Evolutionary conservation across 176 grass and related monocot species (phyloP).

Genomic region (Cenchrus americanus): DNA sequence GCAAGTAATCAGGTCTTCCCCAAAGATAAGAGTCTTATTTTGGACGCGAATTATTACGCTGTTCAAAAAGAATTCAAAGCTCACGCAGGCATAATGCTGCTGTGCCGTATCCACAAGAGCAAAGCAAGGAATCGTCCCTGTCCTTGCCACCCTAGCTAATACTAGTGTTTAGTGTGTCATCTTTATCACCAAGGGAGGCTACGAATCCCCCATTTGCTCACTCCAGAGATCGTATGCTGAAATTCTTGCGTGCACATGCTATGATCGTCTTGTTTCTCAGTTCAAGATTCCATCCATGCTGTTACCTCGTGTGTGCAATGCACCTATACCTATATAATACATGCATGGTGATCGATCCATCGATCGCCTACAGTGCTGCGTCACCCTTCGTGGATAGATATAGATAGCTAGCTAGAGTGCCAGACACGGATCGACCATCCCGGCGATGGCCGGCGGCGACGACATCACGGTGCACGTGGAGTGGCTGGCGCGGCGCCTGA

Average conservation of each 20-base stretch:
- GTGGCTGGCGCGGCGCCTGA: conserved; percentile 27
- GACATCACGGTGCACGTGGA: conserved; percentile 51
- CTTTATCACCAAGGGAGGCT: conserved; percentile 33
- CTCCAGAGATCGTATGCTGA: conserved; percentile 16
- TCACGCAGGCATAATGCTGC: background rate
- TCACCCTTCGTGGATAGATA: background rate
- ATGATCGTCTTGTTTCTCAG: background rate
- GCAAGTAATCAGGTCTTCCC: too few relatives aligned
- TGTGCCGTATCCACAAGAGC: conserved; percentile 34
- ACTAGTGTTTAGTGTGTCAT: background rate
- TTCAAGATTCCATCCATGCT: background rate
- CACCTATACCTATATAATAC: background rate
- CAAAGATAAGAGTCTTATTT: too few relatives aligned
- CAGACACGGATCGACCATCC: background rate
- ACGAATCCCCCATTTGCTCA: conserved; percentile 1
- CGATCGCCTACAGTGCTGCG: background rate
- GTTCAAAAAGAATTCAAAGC: too few relatives aligned
- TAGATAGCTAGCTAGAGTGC: too few relatives aligned
- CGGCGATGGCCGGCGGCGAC: background rate
- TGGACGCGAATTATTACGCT: too few relatives aligned
- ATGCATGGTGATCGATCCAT: background rate
- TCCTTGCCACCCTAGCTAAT: background rate
- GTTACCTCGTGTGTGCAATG: too few relatives aligned
- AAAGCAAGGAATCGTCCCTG: conserved; percentile 56
- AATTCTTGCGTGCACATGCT: conserved; percentile 41